Conservation (phyloP, 2,329 filamentous ascomycete species). For the Botrytis galanthina region DNA sequence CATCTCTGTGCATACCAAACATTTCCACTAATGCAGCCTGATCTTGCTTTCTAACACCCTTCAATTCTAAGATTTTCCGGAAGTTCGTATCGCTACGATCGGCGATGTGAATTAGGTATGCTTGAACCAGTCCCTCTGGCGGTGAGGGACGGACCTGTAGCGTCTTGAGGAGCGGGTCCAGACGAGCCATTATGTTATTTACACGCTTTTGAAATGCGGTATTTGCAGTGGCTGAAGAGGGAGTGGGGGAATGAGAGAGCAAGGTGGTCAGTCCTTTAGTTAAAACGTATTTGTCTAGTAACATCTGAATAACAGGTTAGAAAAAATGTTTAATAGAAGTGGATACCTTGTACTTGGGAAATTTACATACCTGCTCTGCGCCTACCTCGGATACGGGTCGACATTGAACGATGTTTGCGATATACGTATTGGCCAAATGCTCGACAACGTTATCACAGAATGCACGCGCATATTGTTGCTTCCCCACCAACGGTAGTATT, state of each 20-base stretch:
- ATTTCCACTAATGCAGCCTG: slow-evolving; percentile 81
- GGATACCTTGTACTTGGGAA: background rate
- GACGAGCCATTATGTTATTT: slow-evolving; percentile 75
- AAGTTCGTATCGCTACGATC: slow-evolving; percentile 95
- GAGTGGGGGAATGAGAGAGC: slow-evolving; percentile 52
- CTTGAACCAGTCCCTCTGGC: slow-evolving; percentile 90
- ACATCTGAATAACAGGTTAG: slow-evolving; percentile 61
- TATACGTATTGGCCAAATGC: slow-evolving; percentile 73
- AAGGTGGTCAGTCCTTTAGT: slow-evolving; percentile 76
- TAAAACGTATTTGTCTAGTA: slow-evolving; percentile 89
- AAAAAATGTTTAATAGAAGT: background rate
- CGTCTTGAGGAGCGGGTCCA: slow-evolving; percentile 93
- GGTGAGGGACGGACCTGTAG: slow-evolving; percentile 90
- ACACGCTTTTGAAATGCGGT: slow-evolving; percentile 81
- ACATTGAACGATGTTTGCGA: slow-evolving; percentile 82
- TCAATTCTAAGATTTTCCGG: slow-evolving; percentile 91
- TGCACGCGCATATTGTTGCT: slow-evolving; percentile 89
- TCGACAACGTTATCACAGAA: slow-evolving; percentile 98
- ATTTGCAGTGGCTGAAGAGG: slow-evolving; percentile 28
- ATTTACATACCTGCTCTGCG: slow-evolving; percentile 71
- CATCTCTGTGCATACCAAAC: slow-evolving; percentile 76
- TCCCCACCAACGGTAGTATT: slow-evolving; percentile 74
- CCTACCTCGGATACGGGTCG: slow-evolving; percentile 89
- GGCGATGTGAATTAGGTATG: slow-evolving; percentile 94
- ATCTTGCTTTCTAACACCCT: slow-evolving; percentile 84